Base-by-base conservation (phyloP, 257 asterid genomes). In the Paulownia fortunei region DNA sequence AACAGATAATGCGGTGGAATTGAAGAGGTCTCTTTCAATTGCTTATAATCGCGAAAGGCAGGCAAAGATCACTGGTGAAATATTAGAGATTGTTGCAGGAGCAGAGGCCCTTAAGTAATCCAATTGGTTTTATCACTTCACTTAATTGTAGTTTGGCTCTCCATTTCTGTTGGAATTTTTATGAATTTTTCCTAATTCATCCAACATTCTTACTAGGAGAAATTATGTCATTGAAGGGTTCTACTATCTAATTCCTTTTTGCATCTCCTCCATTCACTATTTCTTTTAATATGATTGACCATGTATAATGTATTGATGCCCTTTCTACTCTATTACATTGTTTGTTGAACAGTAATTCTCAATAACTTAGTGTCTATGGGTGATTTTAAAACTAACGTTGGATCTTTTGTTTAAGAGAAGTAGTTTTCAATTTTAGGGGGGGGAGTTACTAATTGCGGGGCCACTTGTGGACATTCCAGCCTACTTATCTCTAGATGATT, bases 21-120 rank as follows among this genome's bases (percentile, higher is more conserved):
- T 92, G 91, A 89, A 76, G 82, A 86, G 61, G 88, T 58, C 85
- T 26, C 94, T 92, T 68, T 88, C 94, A 0, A 73, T 80, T 6
- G 83, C 87, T 69, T 92, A 87, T 85, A 92, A 90, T 65, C 88
- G 96, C 4, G 70, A 81, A 24, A 90, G 97, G 79, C 97, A 90
- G 83, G 90, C 94, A 0, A 92, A 92, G 87, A 90, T 92, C 66
- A 92, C 96, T 0, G 82, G 87, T 19, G 97, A 92, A 58, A 77
- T 90, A 70, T 76, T 92, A 62, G 97, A 92, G 87, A 90, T 90
- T 76, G 90, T 85, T 82, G 92, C 97, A 9, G 96, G 92, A 74
- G 96, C 97, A 0, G 96, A 92, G 85, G 88, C 88, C 55, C 86
- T 86, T 74, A 32, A 13, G 76, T 74, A 79, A 32, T 37, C 37